Evolutionary conservation across 371 early-diverging fungal species (phyloP).

Genomic region (Mortierella sp.): DNA sequence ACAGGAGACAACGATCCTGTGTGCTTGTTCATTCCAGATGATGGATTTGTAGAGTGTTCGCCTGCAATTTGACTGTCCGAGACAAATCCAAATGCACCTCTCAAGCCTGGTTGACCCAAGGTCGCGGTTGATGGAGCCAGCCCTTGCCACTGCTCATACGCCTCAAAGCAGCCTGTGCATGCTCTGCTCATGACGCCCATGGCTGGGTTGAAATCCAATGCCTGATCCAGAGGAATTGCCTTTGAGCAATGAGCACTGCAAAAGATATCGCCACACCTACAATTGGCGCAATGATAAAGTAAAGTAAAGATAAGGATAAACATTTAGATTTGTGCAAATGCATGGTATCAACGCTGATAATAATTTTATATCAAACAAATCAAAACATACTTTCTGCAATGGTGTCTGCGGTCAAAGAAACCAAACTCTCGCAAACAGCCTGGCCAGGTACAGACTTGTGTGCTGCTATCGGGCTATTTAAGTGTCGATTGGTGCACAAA

Average conservation of each 20-base stretch:
- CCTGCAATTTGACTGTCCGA: slow-evolving; percentile 26
- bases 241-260: slow-evolving; percentile 57
- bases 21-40: slow-evolving; percentile 6
- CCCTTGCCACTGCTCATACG: slow-evolving; percentile 50
- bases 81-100: slow-evolving; percentile 25
- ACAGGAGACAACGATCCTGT: slow-evolving; percentile 3
- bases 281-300: background rate
- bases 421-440: slow-evolving; percentile 50
- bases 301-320: background rate
- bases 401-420: slow-evolving; percentile 52
- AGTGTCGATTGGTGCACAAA: background rate
- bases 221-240: slow-evolving; percentile 42
- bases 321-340: background rate
- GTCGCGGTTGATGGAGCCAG: slow-evolving; percentile 20
- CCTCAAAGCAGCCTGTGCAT: slow-evolving; percentile 47
- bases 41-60: slow-evolving; percentile 8
- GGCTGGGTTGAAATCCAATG: slow-evolving; percentile 49
- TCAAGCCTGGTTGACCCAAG: background rate
- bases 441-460: slow-evolving; percentile 51
- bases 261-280: slow-evolving; percentile 56
- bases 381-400: slow-evolving; percentile 44
- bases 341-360: background rate
- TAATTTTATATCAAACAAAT: background rate
- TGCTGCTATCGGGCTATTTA: slow-evolving; percentile 48
- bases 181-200: slow-evolving; percentile 47